Percentiles rank a stretch among this genome's conserved stretches.
These are phyloP conservation scores for Penicillium longicatenatum DNA, from an alignment of 495 filamentous ascomycete species.

Conservation along the genomic window DNA sequence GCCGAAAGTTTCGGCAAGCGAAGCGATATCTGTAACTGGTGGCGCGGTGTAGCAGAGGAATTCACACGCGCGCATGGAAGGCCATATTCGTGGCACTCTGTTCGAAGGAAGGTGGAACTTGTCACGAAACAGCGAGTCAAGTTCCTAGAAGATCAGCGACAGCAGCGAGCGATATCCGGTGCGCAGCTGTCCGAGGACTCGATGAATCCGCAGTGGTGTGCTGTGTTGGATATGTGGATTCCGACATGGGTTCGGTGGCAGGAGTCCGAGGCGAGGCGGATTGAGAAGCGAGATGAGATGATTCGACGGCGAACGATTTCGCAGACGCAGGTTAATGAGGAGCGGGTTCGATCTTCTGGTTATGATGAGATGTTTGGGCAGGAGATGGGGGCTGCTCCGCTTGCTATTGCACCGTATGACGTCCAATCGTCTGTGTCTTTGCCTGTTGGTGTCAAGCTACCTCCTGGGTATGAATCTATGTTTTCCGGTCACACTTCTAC, in stretches of 20 bases:
- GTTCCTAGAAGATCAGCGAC: constrained; percentile 33
- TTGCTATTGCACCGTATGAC: not conserved
- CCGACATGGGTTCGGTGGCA: constrained; percentile 49
- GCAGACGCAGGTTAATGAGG: not conserved
- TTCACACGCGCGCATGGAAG: constrained; percentile 43
- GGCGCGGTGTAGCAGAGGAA: constrained; percentile 43
- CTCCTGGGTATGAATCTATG: constrained; percentile 44
- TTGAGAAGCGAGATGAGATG: constrained; percentile 46
- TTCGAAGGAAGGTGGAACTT: constrained; percentile 48
- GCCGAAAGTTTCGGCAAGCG: constrained; percentile 43
- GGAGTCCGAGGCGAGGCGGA: constrained; percentile 39
- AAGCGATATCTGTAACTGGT: constrained; percentile 52
- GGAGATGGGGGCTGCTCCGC: not conserved
- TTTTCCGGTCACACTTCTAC: constrained; percentile 25
- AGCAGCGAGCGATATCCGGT: constrained; percentile 2
- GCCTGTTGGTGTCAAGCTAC: constrained; percentile 29
- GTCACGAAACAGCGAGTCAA: constrained; percentile 49
- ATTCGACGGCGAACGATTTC: constrained; percentile 12
- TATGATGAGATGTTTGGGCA: not conserved
- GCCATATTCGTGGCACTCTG: constrained; percentile 50
- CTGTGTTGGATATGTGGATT: constrained; percentile 45
- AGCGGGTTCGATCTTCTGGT: not conserved
- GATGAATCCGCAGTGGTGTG: constrained; percentile 45
- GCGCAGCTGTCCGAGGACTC: constrained; percentile 25
- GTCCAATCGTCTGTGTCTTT: constrained; percentile 2